Evolutionary conservation across 2,329 filamentous ascomycete genomes (phyloP).

Genomic region (Pseudopyrenochaeta lycopersici): DNA sequence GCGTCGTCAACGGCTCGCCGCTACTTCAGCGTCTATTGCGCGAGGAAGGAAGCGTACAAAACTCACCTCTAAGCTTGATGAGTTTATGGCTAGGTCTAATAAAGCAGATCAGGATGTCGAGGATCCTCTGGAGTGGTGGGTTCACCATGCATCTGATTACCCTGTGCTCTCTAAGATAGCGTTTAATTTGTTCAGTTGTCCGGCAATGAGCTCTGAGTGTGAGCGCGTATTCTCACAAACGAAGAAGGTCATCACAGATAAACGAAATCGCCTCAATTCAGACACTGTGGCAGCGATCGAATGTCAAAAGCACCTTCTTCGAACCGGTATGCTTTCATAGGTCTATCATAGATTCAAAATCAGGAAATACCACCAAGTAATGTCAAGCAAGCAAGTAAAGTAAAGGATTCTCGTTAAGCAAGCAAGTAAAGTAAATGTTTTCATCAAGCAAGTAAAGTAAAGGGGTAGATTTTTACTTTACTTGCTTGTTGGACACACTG

Average conservation of each 20-base stretch:
- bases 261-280: constrained; percentile 10
- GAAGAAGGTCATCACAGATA: constrained; percentile 10
- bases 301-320: constrained; percentile 10
- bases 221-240: constrained; percentile 10
- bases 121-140: constrained; percentile 4
- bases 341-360: no score
- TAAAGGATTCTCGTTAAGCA: no score
- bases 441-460: no score
- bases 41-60: constrained; percentile 6
- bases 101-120: neutral
- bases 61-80: constrained; percentile 5
- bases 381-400: no score
- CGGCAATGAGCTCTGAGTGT: constrained; percentile 13
- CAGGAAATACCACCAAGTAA: no score
- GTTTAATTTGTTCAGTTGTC: constrained; percentile 10
- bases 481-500: no score
- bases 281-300: constrained; percentile 7
- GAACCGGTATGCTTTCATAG: neutral
- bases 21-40: neutral
- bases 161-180: constrained; percentile 5
- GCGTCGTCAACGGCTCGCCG: neutral
- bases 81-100: constrained; percentile 6
- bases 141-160: constrained; percentile 5
- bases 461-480: no score
- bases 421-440: no score